Percentiles rank a stretch among this genome's conserved stretches.
Conservation (phyloP, 1,284 basidiomycete genomes). For the Rhodotorula sp. region DNA sequence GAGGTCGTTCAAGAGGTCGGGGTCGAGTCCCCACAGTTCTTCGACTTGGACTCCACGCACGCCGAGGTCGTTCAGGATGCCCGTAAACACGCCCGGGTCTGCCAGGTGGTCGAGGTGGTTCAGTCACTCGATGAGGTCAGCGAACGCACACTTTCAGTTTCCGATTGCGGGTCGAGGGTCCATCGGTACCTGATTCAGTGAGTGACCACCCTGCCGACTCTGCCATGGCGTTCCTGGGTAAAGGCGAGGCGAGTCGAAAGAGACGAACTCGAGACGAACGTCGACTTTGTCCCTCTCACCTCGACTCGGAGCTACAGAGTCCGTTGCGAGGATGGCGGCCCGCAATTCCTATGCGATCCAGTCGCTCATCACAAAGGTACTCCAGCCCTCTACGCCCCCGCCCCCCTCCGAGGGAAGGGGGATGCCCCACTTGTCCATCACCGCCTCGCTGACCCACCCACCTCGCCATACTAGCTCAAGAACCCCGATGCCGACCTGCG, state of each 20-base stretch:
- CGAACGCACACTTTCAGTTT: not conserved
- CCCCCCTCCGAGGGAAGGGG: not conserved
- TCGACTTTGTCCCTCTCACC: not conserved
- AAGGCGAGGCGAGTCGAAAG: not conserved
- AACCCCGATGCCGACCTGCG: constrained; percentile 51
- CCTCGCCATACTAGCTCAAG: constrained; percentile 31
- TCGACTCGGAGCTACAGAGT: not conserved
- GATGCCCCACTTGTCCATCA: not conserved
- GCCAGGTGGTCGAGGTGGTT: not conserved
- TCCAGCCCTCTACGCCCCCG: not conserved
- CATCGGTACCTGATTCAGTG: constrained; percentile 48
- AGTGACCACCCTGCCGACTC: constrained; percentile 49
- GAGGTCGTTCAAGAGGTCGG: constrained; percentile 65
- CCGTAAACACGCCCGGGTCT: constrained; percentile 54
- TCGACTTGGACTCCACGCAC: constrained; percentile 55
- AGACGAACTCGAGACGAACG: not conserved
- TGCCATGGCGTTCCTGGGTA: not conserved
- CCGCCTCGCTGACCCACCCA: not conserved
- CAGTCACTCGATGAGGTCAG: not conserved
- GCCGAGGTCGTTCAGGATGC: constrained; percentile 53
- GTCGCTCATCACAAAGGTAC: constrained; percentile 1
- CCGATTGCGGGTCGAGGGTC: not conserved
- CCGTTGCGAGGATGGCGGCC: not conserved
- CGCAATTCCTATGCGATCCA: constrained; percentile 2
- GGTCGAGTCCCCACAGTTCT: constrained; percentile 76